These are phyloP conservation scores for Jackrogersella minutella DNA, from an alignment of 495 filamentous ascomycete genomes.

Conservation along the genomic window DNA sequence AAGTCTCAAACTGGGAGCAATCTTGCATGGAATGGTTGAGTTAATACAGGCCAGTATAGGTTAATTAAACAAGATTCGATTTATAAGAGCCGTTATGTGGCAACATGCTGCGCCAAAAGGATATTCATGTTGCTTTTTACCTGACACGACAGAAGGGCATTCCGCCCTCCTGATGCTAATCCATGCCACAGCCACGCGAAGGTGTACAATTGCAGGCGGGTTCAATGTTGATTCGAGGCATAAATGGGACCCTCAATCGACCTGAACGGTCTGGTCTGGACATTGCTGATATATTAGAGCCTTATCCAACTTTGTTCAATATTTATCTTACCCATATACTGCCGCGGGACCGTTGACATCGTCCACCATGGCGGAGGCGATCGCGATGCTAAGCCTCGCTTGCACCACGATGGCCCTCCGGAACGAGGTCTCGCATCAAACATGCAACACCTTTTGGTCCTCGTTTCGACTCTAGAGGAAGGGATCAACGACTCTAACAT, in stretches of 20 bases:
- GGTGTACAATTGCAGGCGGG: not conserved
- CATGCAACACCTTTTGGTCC: not conserved
- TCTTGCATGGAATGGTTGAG: too few species aligned
- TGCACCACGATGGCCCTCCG: conserved; percentile 5
- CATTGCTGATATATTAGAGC: not conserved
- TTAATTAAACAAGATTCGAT: too few species aligned
- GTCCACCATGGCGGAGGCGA: conserved; percentile 10
- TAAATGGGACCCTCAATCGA: not conserved
- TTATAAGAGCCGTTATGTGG: too few species aligned
- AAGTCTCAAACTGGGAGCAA: too few species aligned
- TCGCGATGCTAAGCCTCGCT: conserved; percentile 13
- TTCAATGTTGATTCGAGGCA: not conserved
- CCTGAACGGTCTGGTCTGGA: too few species aligned
- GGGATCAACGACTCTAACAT: not conserved
- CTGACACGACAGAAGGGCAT: too few species aligned
- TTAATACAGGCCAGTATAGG: too few species aligned
- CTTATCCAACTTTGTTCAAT: not conserved
- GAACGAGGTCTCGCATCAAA: conserved; percentile 5
- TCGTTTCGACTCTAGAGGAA: not conserved
- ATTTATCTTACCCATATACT: not conserved
- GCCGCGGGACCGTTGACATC: not conserved
- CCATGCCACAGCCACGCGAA: not conserved
- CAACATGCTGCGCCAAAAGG: too few species aligned
- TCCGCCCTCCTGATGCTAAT: too few species aligned
- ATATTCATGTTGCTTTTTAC: too few species aligned